Evolutionary conservation across 768 basidiomycete genomes (phyloP), one percentile per base, ranked within the genome.

Genomic region (Termitomyces sp.): DNA sequence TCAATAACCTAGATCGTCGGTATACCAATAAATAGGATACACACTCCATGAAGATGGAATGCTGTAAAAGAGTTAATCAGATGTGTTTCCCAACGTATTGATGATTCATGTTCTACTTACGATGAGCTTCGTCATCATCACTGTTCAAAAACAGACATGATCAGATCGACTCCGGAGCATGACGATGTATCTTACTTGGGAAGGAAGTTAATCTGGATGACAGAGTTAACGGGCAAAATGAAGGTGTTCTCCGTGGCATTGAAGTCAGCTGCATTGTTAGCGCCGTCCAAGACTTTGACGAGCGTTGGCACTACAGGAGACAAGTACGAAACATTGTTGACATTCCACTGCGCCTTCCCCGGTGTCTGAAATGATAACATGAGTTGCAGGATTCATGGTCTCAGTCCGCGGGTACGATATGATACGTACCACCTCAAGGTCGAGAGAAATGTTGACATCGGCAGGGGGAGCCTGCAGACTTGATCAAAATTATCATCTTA

Each of bases 171-270:
- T 28, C 7, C 14, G 19, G 23, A 27, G 11, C 3, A 5, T 19
- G 5, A 3, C 11, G 25, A n/a, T 32, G 25, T 17, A 12, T 39
- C 63, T 10, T 45, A 66, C 66, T 59, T 62, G 4, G 61, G 61
- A 12, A 69, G 67, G 67, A 78, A 70, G 16, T 61, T 65, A 5
- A 79, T 28, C 54, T 79, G 74, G 47, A 79, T 68, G 32, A 69
- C 65, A 46, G 70, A 64, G 60, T 77, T 73, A 12, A 52, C 40
- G 0, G 75, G 74, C 16, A 79, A 60, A 19, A 72, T 58, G 54
- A 75, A 78, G 3, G 77, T 72, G 46, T 76, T 68, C 45, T 74
- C 74, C 5, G 68, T 64, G 4, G 61, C 41, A 19, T 67, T 65
- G 55, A 76, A 67, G 42, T 73, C 68, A 1, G 64, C 59, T 0